Evolutionary conservation across 208 protist genomes (phyloP).

Genomic region (Crithidia thermophila): DNA sequence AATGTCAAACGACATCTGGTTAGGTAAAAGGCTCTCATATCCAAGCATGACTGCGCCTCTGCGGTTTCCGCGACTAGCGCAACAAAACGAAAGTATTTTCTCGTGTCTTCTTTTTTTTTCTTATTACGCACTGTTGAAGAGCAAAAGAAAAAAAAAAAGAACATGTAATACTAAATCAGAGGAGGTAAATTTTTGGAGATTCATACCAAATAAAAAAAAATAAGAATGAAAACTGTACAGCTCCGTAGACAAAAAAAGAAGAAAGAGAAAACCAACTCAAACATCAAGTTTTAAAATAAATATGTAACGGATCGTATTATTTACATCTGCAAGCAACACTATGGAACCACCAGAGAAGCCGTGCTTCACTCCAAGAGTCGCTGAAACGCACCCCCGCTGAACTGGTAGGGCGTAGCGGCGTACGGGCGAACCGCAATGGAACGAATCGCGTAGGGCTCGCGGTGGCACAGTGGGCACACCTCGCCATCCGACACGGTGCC

Average conservation of each 20-base stretch:
- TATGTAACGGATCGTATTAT: too few relatives aligned
- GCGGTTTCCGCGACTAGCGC: too few relatives aligned
- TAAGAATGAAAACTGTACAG: constrained; percentile 2
- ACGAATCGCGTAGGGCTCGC: constrained; percentile 38
- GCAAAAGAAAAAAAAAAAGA: constrained; percentile 12
- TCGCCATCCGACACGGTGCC: constrained; percentile 10
- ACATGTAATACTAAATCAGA: constrained; percentile 2
- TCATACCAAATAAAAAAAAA: constrained; percentile 8
- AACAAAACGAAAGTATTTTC: too few relatives aligned
- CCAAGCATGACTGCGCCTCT: too few relatives aligned
- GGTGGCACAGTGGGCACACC: constrained; percentile 66
- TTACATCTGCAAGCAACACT: too few relatives aligned
- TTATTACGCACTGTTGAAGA: too few relatives aligned
- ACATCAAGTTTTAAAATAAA: constrained; percentile 11
- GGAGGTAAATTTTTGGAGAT: background rate
- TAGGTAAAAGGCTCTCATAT: too few relatives aligned
- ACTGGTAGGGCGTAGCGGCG: constrained; percentile 62
- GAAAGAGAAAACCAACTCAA: background rate
- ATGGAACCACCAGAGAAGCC: too few relatives aligned
- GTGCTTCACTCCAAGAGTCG: background rate
- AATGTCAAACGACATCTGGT: too few relatives aligned
- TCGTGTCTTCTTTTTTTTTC: too few relatives aligned
- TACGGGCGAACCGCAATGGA: constrained; percentile 55
- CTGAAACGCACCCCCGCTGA: constrained; percentile 45
- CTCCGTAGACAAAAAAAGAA: background rate